Percentiles rank a stretch among this genome's conserved stretches.
These are phyloP conservation scores for Penicillium chermesinum DNA, from an alignment of 495 filamentous ascomycete genomes.

Conservation along the genomic window DNA sequence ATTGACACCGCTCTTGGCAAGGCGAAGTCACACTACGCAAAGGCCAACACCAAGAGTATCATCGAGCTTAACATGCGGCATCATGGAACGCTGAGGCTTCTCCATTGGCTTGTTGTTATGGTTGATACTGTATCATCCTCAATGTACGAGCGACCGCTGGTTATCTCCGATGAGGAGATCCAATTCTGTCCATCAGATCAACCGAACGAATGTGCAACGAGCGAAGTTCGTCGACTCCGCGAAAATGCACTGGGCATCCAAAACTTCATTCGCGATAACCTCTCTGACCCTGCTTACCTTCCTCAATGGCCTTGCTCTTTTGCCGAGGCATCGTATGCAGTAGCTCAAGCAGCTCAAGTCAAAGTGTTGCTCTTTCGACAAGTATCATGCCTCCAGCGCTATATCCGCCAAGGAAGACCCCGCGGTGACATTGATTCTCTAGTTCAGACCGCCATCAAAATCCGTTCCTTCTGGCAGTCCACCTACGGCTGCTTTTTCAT, in stretches of 20 bases:
- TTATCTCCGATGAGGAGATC: constrained; percentile 45
- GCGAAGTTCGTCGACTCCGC: neutral
- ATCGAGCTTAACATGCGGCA: constrained; percentile 24
- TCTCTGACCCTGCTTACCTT: constrained; percentile 1
- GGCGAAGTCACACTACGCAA: too few species aligned
- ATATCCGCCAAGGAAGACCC: constrained; percentile 23
- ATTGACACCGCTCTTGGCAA: constrained; percentile 12
- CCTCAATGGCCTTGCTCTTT: constrained; percentile 42
- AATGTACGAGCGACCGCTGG: constrained; percentile 39
- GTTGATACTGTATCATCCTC: constrained; percentile 45
- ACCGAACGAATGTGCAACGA: neutral
- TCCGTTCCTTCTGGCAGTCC: constrained; percentile 41
- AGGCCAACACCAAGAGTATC: too few species aligned
- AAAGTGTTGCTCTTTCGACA: constrained; percentile 46
- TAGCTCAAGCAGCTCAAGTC: constrained; percentile 41
- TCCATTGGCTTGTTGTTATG: constrained; percentile 48
- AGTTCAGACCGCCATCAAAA: constrained; percentile 29
- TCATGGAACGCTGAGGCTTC: constrained; percentile 33
- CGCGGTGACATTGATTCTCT: constrained; percentile 28
- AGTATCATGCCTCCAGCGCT: constrained; percentile 38
- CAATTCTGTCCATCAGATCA: constrained; percentile 10
- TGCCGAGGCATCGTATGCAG: constrained; percentile 30
- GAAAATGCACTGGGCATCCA: constrained; percentile 26
- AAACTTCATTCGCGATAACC: constrained; percentile 20
- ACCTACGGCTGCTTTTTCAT: constrained; percentile 40